These are phyloP conservation scores for Artemisia tridentata DNA, from an alignment of 129 eudicot genomes.

Conservation along the genomic window DNA sequence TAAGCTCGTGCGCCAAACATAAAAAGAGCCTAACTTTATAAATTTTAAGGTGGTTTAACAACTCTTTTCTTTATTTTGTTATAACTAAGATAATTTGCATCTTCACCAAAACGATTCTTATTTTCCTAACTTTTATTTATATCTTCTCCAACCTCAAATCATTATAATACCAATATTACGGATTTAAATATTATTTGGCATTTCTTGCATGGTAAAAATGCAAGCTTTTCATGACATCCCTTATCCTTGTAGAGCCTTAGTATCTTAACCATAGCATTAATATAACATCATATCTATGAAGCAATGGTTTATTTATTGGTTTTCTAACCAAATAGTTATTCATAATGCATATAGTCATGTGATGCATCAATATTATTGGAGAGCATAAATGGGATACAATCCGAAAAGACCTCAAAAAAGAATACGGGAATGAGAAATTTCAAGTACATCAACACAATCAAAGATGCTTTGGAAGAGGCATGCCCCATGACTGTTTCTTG, in stretches of 20 bases:
- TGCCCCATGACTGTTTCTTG: conserved; percentile 88
- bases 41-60: too few relatives aligned
- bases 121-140: neutral
- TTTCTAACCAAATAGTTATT: neutral
- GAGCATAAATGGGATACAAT: conserved; percentile 40
- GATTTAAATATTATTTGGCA: neutral
- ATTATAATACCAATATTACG: neutral
- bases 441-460: conserved; percentile 73
- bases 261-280: neutral
- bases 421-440: conserved; percentile 88
- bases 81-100: too few relatives aligned
- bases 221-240: conserved; percentile 3
- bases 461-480: conserved; percentile 58
- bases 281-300: neutral
- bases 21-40: too few relatives aligned
- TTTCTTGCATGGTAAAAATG: conserved; percentile 12
- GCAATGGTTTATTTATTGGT: too few relatives aligned
- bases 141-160: neutral
- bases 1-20: too few relatives aligned
- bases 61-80: too few relatives aligned
- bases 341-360: conserved; percentile 47
- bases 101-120: too few relatives aligned
- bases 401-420: conserved; percentile 55
- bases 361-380: conserved; percentile 87
- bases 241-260: neutral